phyloP scores from a whole-genome alignment of 768 basidiomycete species.

The Agaricus subrufescens region DNA sequence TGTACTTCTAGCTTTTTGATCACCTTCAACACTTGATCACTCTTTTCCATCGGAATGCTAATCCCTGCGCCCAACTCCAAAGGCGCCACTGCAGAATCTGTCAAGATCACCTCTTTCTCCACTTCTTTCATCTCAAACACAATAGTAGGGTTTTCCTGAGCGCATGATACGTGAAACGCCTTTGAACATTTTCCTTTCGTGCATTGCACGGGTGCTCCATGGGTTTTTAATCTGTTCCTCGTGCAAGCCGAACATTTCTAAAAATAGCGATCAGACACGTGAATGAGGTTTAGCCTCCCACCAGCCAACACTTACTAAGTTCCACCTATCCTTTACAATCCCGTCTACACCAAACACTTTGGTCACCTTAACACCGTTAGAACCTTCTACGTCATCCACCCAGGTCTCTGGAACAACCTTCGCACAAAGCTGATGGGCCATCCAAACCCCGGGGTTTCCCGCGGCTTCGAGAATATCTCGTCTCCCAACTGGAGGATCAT shows the following conservation, averaged over 20 bases:
- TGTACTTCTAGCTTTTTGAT: constrained; percentile 74
- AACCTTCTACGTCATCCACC: constrained; percentile 64
- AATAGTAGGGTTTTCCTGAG: constrained; percentile 52
- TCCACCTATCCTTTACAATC: constrained; percentile 92
- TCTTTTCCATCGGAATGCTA: constrained; percentile 6
- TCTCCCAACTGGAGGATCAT: constrained; percentile 57
- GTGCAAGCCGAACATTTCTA: constrained; percentile 90
- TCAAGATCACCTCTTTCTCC: constrained; percentile 75
- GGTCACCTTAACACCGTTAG: constrained; percentile 37
- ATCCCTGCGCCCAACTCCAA: constrained; percentile 27
- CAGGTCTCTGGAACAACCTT: constrained; percentile 87
- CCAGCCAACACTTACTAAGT: constrained; percentile 55
- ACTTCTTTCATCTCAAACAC: constrained; percentile 64
- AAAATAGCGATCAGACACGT: not conserved
- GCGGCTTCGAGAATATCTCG: constrained; percentile 48
- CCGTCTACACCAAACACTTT: constrained; percentile 82
- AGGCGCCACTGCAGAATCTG: constrained; percentile 31
- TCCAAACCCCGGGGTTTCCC: constrained; percentile 49
- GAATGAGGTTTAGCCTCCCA: not conserved
- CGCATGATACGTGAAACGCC: constrained; percentile 93
- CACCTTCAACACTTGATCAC: constrained; percentile 47
- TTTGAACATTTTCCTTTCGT: constrained; percentile 91
- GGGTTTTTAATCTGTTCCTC: constrained; percentile 59
- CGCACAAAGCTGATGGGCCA: constrained; percentile 80
- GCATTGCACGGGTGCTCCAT: constrained; percentile 87